Evolutionary conservation across 768 basidiomycete species (phyloP), one percentile per base, ranked within the genome.

Genomic region (Asterophora parasitica): DNA sequence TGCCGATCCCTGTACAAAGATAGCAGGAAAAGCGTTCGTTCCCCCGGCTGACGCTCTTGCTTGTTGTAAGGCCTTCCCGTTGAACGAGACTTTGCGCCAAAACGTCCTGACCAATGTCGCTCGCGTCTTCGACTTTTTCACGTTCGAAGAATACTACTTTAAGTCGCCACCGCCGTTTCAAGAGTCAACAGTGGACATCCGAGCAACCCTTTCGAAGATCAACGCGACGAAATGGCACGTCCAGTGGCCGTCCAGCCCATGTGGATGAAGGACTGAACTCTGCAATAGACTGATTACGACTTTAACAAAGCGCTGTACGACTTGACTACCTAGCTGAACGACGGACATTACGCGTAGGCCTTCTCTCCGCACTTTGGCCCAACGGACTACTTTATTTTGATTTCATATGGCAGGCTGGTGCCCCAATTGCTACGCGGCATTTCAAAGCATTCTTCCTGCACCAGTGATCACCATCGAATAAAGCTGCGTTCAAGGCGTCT

Each of bases 281-380:
- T 13, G 41, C 38, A 19, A 4, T 44, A 85, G 78, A 81, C 81
- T 7, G 82, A 84, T 52, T 85, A 81, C 50, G 81, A 82, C 57
- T 83, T 85, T 63, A 82, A 76, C 56, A 67, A 65, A 38, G 81
- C 72, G 33, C 55, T 85, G 13, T 82, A 76, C 50, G 68, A 79
- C 44, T 75, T 80, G 50, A 74, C 72, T 0, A 78, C 70, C 13
- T 71, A 71, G 41, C 54, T 85, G 37, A 83, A 85, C 56, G 82
- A 83, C 56, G 82, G 82, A 5, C 83, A 83, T n/a, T 56, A 85
- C 83, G 10, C 71, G 81, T 78, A 61, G 23, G 72, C 58, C 26
- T 13, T 17, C 32, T 8, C 49, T 48, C 15, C 16, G 30, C 37
- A 28, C 5, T 23, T 23, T 23, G 23, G 23, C 23, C 23, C 23